Evolutionary conservation across 495 filamentous ascomycete species (phyloP).

Genomic region (Xylaria grammica): DNA sequence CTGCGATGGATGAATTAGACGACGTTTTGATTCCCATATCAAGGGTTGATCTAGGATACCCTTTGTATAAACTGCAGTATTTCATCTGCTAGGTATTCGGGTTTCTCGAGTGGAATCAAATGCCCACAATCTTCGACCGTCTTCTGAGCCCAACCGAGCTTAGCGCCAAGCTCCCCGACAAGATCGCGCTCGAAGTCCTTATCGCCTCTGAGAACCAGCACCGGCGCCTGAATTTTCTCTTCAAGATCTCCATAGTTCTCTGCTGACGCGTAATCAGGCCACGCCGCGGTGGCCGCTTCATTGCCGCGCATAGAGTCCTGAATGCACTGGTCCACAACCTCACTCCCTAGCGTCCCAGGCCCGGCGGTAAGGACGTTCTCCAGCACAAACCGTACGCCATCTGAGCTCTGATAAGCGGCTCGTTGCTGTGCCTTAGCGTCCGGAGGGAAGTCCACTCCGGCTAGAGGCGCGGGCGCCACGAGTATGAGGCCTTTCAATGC

Average conservation of each 20-base stretch:
- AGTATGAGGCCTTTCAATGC: constrained; percentile 3
- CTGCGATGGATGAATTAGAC: too few species aligned
- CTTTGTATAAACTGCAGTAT: background rate
- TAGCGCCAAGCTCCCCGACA: background rate
- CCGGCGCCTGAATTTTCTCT: background rate
- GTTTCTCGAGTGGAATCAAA: constrained; percentile 12
- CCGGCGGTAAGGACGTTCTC: constrained; percentile 5
- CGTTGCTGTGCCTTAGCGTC: background rate
- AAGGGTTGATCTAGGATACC: background rate
- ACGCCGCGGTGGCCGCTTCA: constrained; percentile 3
- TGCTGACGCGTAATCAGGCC: constrained; percentile 7
- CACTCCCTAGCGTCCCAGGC: background rate
- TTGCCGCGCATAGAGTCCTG: constrained; percentile 11
- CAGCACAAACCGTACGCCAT: background rate
- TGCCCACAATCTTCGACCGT: constrained; percentile 13
- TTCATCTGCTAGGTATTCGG: background rate
- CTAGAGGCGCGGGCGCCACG: constrained; percentile 2
- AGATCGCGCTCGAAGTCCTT: constrained; percentile 7
- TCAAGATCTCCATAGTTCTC: background rate
- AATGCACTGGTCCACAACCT: background rate
- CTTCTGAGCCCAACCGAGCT: constrained; percentile 3
- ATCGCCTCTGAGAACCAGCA: constrained; percentile 9
- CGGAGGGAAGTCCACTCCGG: background rate
- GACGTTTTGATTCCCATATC: too few species aligned
- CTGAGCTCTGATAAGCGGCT: constrained; percentile 2